Base-by-base conservation (phyloP, 768 basidiomycete genomes). In the Pseudohyphozyma bogoriensis region DNA sequence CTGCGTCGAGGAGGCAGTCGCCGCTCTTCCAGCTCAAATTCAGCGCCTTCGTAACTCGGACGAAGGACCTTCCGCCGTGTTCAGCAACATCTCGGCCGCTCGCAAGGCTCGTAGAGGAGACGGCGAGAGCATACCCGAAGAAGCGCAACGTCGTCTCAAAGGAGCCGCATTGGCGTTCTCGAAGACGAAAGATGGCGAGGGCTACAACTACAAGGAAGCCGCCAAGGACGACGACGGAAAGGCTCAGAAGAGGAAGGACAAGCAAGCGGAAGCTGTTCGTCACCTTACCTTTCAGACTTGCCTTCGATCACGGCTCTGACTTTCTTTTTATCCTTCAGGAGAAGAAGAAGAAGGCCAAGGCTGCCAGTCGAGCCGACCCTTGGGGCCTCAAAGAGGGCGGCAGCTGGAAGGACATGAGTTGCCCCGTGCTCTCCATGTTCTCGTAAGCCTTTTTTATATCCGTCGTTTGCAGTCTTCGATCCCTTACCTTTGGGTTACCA, bases 371-470 rank as follows among this genome's bases (percentile, higher is more conserved):
- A 24, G 22, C 32, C 29, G 31, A 11, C 46, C 59, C 20, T 26
- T 37, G 29, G 49, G 45, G 39, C 37, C 52, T 47, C 31, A n/a
- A n/a, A 3, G n/a, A n/a, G 16, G 16, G 13, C 44, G 20, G 10
- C 0, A 51, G 58, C 32, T 13, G 16, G 15, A 50, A 47, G 39
- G 10, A 11, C 15, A 35, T 36, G 51, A 35, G 84, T 84, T 84
- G 77, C 10, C 75, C 82, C 68, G 86, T 91, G 83, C 75, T 95
- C 55, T 89, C 93, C 73, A 85, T 90, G 79, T 95, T 96, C 81
- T 82, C 70, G 69, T 73, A 31, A 52, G 69, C 58, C 15, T 8
- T 10, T 24, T 22, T 22, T 39, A 26, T 36, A 26, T 46, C n/a
- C n/a, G n/a, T 22, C 18, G 45, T 13, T 20, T n/a, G 15, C n/a